Conservation (phyloP, 805 yeast species). For the Starmerella tilneyi region DNA sequence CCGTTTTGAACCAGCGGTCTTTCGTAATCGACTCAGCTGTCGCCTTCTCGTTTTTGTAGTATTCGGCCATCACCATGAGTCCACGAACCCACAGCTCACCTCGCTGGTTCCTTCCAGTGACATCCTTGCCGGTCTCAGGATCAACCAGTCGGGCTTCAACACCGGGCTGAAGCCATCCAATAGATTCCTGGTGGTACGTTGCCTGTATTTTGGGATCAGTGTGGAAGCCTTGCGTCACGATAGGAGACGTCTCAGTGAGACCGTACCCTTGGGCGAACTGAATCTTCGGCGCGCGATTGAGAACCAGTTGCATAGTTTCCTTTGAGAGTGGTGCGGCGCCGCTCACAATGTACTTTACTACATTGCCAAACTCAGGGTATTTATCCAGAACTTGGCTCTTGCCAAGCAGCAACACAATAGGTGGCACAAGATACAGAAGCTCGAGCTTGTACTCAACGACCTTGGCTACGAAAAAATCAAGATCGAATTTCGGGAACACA, state of each 20-base stretch:
- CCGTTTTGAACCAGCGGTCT: slow-evolving; percentile 48
- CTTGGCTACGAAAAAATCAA: slow-evolving; percentile 27
- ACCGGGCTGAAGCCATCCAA: slow-evolving; percentile 38
- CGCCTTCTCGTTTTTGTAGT: slow-evolving; percentile 42
- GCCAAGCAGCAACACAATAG: slow-evolving; percentile 39
- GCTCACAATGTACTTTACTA: slow-evolving; percentile 30
- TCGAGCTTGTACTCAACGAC: slow-evolving; percentile 31
- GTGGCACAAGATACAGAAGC: slow-evolving; percentile 37
- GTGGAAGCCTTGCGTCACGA: slow-evolving; percentile 33
- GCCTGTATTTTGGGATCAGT: slow-evolving; percentile 30
- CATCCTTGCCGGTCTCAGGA: slow-evolving; percentile 36
- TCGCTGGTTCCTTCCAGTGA: slow-evolving; percentile 37
- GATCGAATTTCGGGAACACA: slow-evolving; percentile 30
- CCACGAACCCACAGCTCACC: slow-evolving; percentile 54
- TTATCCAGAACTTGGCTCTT: slow-evolving; percentile 37
- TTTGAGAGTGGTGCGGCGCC: slow-evolving; percentile 41
- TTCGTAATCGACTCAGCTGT: slow-evolving; percentile 37
- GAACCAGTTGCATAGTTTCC: slow-evolving; percentile 15
- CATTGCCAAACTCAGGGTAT: slow-evolving; percentile 35
- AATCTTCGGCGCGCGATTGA: slow-evolving; percentile 14
- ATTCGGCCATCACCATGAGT: slow-evolving; percentile 44
- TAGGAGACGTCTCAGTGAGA: slow-evolving; percentile 55
- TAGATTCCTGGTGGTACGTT: slow-evolving; percentile 38
- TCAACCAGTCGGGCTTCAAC: slow-evolving; percentile 42
- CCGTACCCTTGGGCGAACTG: slow-evolving; percentile 34